Base-by-base conservation (phyloP, 1,284 basidiomycete species). In the Ustilago lituana region DNA sequence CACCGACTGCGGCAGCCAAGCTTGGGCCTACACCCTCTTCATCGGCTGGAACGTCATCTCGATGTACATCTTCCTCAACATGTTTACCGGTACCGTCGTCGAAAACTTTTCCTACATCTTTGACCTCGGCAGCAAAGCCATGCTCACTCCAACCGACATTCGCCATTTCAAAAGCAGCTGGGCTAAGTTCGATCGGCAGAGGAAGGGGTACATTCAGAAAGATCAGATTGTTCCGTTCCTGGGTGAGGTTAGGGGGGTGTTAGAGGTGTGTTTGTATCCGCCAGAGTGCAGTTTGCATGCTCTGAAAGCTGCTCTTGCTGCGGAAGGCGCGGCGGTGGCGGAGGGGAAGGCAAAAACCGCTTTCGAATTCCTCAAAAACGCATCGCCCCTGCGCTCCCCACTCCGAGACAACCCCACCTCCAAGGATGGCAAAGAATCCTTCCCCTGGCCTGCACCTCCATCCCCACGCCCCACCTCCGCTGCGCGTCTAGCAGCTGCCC, bases 51-150 rank as follows among this genome's bases (percentile, higher is more conserved):
- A 98, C 81, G 85, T 98, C 35, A 85, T 98, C 45, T 94, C 92
- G 86, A 97, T 97, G 92, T 33, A 51, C 61, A 71, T 68, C 61
- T 94, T 98, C 84, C 87, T 93, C 74, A 96, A 96, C 85, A 89
- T 76, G 56, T 55, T 76, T 38, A 64, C 72, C 86, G 90, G 89
- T 90, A 92, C 94, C 65, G 91, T 98, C 55, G 94, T 98, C 75
- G 91, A 98, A 82, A 96, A 91, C 79, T 98, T 98, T 82, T 92
- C 93, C 19, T 97, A 95, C 82, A 92, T 98, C 9, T 95, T 94
- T 83, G 93, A 96, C 49, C 87, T 91, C 6, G 90, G 91, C 19
- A 90, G 90, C n/a, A 87, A 89, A 24, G 90, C 89, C 53, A 89
- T 90, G 0, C 89, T 98, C 39, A 91, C 90, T 20, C 87, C 95